These are phyloP conservation scores for Solanum bulbocastanum DNA, from an alignment of 257 asterid species.

Conservation along the genomic window DNA sequence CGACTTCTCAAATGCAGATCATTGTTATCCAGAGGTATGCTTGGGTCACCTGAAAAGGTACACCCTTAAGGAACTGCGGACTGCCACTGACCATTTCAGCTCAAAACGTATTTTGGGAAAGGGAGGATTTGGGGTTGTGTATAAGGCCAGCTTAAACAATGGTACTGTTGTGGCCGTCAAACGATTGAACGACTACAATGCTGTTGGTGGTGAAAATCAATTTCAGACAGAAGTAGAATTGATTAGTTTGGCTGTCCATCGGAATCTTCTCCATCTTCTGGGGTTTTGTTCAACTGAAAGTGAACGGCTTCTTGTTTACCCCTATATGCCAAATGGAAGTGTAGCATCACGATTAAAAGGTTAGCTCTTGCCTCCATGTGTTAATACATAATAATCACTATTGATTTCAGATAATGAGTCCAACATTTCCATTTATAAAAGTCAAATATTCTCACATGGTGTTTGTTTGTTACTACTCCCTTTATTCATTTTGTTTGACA, in stretches of 20 bases:
- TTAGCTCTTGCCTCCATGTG: constrained; percentile 1
- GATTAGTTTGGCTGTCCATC: constrained; percentile 85
- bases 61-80: constrained; percentile 76
- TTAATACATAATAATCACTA: background rate
- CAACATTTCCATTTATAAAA: background rate
- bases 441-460: background rate
- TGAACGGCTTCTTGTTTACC: constrained; percentile 82
- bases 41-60: constrained; percentile 79
- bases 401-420: background rate
- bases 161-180: constrained; percentile 90
- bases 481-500: background rate
- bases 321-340: constrained; percentile 83
- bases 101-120: constrained; percentile 75
- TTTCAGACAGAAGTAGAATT: constrained; percentile 92
- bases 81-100: constrained; percentile 76
- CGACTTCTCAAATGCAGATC: constrained; percentile 40
- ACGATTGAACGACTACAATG: constrained; percentile 74
- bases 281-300: constrained; percentile 86
- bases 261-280: constrained; percentile 84
- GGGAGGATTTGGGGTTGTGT: constrained; percentile 92
- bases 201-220: constrained; percentile 86
- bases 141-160: constrained; percentile 60
- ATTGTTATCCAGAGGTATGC: constrained; percentile 83
- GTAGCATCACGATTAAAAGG: constrained; percentile 84
- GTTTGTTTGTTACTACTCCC: background rate